Evolutionary conservation across 1,139 yeast species (phyloP).

Genomic region (Spencermartinsiella ligniputridi): DNA sequence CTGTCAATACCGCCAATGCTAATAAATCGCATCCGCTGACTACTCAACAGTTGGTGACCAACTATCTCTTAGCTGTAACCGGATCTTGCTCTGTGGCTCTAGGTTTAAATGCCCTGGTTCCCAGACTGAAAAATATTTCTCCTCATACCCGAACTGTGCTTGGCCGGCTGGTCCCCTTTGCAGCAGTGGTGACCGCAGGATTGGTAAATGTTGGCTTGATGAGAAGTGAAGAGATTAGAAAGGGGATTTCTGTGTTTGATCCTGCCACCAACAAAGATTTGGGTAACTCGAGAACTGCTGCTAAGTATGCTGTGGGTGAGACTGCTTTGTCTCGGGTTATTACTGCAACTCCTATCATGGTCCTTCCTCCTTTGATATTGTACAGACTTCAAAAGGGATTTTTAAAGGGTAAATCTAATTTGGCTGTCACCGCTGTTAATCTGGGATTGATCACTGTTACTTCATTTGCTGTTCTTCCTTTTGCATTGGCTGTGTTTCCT

Average conservation of each 20-base stretch:
- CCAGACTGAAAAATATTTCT: slow-evolving; percentile 62
- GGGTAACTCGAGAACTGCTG: slow-evolving; percentile 83
- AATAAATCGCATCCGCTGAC: slow-evolving; percentile 91
- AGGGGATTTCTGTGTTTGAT: slow-evolving; percentile 79
- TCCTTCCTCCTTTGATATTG: slow-evolving; percentile 79
- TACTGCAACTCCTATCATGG: slow-evolving; percentile 97
- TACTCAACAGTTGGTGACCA: slow-evolving; percentile 66
- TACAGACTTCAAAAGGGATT: slow-evolving; percentile 68
- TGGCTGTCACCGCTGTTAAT: slow-evolving; percentile 64
- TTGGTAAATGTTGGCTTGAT: slow-evolving; percentile 87
- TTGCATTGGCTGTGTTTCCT: slow-evolving; percentile 94
- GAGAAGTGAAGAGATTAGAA: slow-evolving; percentile 90
- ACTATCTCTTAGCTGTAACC: slow-evolving; percentile 82
- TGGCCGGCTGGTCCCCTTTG: slow-evolving; percentile 90
- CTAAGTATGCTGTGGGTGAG: slow-evolving; percentile 89
- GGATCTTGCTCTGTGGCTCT: slow-evolving; percentile 95
- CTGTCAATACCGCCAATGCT: slow-evolving; percentile 93
- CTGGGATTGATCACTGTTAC: slow-evolving; percentile 82
- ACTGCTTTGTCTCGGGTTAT: slow-evolving; percentile 93
- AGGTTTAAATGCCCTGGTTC: slow-evolving; percentile 85
- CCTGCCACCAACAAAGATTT: slow-evolving; percentile 46
- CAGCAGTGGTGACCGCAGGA: slow-evolving; percentile 97
- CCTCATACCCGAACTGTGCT: slow-evolving; percentile 66
- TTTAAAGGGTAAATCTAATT: slow-evolving; percentile 47
- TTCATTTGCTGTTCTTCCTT: slow-evolving; percentile 82